Base-by-base conservation (phyloP, 2,329 filamentous ascomycete species). In the Myriosclerotinia scirpicola region DNA sequence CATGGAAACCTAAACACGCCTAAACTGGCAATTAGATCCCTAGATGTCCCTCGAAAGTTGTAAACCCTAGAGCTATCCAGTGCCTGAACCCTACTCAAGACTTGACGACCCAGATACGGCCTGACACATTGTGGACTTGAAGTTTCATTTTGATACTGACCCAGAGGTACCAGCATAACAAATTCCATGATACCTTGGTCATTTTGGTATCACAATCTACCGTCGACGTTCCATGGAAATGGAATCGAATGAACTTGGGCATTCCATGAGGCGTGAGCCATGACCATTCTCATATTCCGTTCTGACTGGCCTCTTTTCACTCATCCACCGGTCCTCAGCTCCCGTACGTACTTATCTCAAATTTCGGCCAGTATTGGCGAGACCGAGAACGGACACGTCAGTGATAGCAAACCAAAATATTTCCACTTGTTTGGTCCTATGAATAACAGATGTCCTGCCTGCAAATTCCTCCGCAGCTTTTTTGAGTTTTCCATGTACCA, bases 321-420 rank as follows among this genome's bases (percentile, higher is more conserved):
- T 12, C n/a, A n/a, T n/a, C n/a, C n/a, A n/a, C n/a, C n/a, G n/a
- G n/a, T n/a, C n/a, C 46, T 26, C 22, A 26, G 38, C 14, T 22
- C 15, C 17, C 36, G 26, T 26, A 20, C 36, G 26, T 26, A 20
- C 44, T 46, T 46, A 8, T n/a, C 8, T 46, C 44, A 50, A 46
- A 26, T 38, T 50, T 60, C 42, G 42, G 26, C 56, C 20, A 22
- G 30, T 30, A 36, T 15, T n/a, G 55, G 44, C 40, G 38, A 7
- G 55, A 59, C 40, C 40, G 42, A 59, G 26, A 46, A 46, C 20
- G 34, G 55, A 59, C 55, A 59, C 55, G 55, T 59, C 55, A 59
- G 26, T 15, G 20, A 46, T 46, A 26, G 40, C 42, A 46, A 59
- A 22, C 36, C 34, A 59, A 22, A n/a, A 36, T 26, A 59, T 11